Evolutionary conservation across 2,329 filamentous ascomycete species (phyloP).

Genomic region (Trichoderma endophyticum): DNA sequence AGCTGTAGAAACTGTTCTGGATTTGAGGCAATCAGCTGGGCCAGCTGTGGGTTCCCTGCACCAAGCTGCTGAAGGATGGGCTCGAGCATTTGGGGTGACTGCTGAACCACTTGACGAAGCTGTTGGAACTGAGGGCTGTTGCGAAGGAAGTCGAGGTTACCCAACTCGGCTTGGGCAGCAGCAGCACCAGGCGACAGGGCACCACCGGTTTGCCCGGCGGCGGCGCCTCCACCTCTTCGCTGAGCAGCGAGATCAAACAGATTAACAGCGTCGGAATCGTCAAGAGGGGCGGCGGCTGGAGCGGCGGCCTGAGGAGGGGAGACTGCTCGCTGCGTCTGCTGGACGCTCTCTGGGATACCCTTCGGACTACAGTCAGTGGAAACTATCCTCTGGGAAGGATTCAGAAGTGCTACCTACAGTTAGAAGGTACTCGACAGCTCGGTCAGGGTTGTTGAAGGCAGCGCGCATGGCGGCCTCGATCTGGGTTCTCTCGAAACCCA

Average conservation of each 20-base stretch:
- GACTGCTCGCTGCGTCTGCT: slow-evolving; percentile 52
- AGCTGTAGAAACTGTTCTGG: slow-evolving; percentile 91
- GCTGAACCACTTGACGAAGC: slow-evolving; percentile 92
- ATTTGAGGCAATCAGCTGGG: slow-evolving; percentile 85
- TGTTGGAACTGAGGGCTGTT: slow-evolving; percentile 98
- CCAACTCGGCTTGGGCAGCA: slow-evolving; percentile 53
- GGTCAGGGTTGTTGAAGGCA: slow-evolving; percentile 94
- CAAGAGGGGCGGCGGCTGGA: slow-evolving; percentile 42
- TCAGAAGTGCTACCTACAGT: slow-evolving; percentile 56
- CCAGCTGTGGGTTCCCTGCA: slow-evolving; percentile 90
- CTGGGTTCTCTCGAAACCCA: slow-evolving; percentile 87
- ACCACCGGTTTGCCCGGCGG: slow-evolving; percentile 35
- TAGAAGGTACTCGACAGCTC: slow-evolving; percentile 92
- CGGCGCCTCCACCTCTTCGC: slow-evolving; percentile 49
- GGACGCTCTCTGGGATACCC: slow-evolving; percentile 86
- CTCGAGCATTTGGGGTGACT: slow-evolving; percentile 97
- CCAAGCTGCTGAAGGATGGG: slow-evolving; percentile 95
- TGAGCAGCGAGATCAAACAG: slow-evolving; percentile 91
- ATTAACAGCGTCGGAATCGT: slow-evolving; percentile 71
- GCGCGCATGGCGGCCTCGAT: slow-evolving; percentile 95
- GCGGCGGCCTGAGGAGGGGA: slow-evolving; percentile 36
- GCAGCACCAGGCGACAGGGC: slow-evolving; percentile 50
- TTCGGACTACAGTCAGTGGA: slow-evolving; percentile 34
- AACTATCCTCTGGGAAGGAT: background rate
- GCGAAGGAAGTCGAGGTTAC: slow-evolving; percentile 88